Base-by-base conservation (phyloP, 257 asterid species). In the Eustoma russellianum region DNA sequence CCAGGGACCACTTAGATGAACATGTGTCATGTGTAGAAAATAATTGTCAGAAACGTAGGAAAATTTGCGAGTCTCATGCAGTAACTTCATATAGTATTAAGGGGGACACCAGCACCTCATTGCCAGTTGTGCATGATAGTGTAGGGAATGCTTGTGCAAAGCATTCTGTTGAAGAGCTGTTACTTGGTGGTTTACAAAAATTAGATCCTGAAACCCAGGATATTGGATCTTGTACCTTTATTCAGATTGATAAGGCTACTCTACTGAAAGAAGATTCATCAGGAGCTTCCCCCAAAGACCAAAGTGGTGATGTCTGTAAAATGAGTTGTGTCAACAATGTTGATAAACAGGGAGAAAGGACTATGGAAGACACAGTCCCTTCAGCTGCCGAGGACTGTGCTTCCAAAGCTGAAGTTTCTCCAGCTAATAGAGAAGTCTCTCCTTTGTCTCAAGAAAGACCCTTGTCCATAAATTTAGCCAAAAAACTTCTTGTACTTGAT, bases 401-500 rank as follows among this genome's bases (percentile, higher is more conserved):
- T 52, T 44, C 48, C 17, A 55, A 61, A 33, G 64, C 24, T 59
- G 71, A 16, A 47, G 34, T 46, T 16, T 54, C 75, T 28, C 57
- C 62, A 66, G 33, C 11, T 53, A 56, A 54, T 38, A 65, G 46
- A 61, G 54, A 47, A 51, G 11, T 48, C 46, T 48, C 40, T 18
- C 14, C n/a, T 56, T 55, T 50, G 17, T 52, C 67, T 9, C 64
- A 48, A 16, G 64, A 51, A 15, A 59, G 67, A 65, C 63, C 67
- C 55, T 53, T 48, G 56, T 13, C 59, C 19, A 40, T 58, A 41
- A 58, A 48, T 61, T 48, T 55, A 7, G 58, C 57, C 57, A 88
- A 78, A 72, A 88, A 88, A 71, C 94, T 85, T 74, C 94, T 88
- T 50, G 97, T 88, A 40, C 97, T 88, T 57, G 95, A 85, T 69